A percentile compares a stretch with the other conserved stretches of the same genome.
Evolutionary conservation across 768 basidiomycete species (phyloP).

Genomic region (Suillus hirtellus): DNA sequence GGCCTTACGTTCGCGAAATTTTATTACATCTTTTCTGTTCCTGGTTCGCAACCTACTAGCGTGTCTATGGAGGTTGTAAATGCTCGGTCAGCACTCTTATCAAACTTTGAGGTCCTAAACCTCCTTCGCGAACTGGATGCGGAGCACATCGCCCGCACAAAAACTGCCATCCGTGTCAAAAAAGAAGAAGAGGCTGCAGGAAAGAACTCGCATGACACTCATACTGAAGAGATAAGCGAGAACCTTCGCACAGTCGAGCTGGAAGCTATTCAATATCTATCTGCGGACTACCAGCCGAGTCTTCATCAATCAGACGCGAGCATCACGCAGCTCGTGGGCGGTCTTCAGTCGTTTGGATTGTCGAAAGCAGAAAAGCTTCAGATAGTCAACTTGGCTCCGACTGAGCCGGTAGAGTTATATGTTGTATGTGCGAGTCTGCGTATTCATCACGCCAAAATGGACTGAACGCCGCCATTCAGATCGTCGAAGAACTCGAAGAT

Average conservation of each 20-base stretch:
- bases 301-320: constrained; percentile 61
- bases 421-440: constrained; percentile 54
- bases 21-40: not conserved
- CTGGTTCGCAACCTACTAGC: not conserved
- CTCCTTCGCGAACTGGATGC: constrained; percentile 76
- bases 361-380: constrained; percentile 94
- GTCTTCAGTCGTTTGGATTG: constrained; percentile 65
- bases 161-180: constrained; percentile 70
- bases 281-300: constrained; percentile 72
- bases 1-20: not conserved
- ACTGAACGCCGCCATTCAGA: constrained; percentile 44
- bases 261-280: constrained; percentile 85
- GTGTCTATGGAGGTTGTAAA: constrained; percentile 34
- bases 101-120: constrained; percentile 83
- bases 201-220: constrained; percentile 31
- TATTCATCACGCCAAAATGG: not conserved
- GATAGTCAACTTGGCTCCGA: constrained; percentile 87
- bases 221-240: constrained; percentile 63
- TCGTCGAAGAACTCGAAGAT: constrained; percentile 90
- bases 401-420: constrained; percentile 81
- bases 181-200: constrained; percentile 68
- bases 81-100: constrained; percentile 75
- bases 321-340: constrained; percentile 64
- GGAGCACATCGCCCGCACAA: constrained; percentile 69
- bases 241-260: constrained; percentile 86